phyloP scores from a whole-genome alignment of 2,329 filamentous ascomycete genomes.

The Paraconiothyrium sp. region DNA sequence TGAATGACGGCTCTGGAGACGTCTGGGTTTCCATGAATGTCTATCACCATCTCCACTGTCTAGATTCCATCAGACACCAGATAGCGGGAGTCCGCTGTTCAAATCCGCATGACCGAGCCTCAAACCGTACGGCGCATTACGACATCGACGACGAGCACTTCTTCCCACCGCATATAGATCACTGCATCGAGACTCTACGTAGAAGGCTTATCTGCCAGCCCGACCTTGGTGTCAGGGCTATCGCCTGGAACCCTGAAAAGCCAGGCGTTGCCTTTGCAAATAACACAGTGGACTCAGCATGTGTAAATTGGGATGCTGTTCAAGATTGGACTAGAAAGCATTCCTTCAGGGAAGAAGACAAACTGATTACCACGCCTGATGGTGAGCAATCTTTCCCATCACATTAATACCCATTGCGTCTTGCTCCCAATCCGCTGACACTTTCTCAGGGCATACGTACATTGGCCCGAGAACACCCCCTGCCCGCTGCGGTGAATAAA shows the following conservation, averaged over 20 bases:
- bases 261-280: conserved; percentile 21
- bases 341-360: conserved; percentile 17
- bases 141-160: conserved; percentile 9
- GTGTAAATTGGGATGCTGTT: conserved; percentile 18
- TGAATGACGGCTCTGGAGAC: conserved; percentile 18
- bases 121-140: conserved; percentile 4
- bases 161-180: conserved; percentile 20
- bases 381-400: conserved; percentile 1
- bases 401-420: background rate
- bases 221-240: conserved; percentile 18
- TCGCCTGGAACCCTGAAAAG: conserved; percentile 21
- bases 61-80: conserved; percentile 20
- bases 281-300: conserved; percentile 19
- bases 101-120: background rate
- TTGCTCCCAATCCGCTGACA: background rate
- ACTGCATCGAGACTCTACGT: conserved; percentile 20
- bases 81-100: conserved; percentile 14
- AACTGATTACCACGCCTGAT: conserved; percentile 17
- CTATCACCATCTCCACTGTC: conserved; percentile 17
- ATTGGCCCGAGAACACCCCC: conserved; percentile 17
- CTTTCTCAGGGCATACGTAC: conserved; percentile 10
- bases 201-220: conserved; percentile 20
- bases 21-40: conserved; percentile 20
- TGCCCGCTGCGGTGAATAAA: conserved; percentile 19
- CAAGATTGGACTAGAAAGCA: conserved; percentile 18